Conservation (phyloP, 768 basidiomycete species). For the Phlegmacium glaucopus region DNA sequence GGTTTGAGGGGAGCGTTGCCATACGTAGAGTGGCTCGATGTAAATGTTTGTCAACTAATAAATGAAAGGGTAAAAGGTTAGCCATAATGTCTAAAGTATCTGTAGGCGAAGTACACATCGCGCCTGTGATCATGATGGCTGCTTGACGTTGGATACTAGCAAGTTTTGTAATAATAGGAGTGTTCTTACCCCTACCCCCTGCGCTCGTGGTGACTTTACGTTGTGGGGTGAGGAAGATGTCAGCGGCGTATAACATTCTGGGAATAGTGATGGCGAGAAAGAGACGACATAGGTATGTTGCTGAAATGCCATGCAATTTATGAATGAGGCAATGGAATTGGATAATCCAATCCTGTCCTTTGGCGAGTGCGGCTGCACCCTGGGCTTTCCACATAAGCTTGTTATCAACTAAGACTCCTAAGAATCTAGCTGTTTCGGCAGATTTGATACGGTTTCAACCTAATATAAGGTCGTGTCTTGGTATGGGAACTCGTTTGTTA, state of each 20-base stretch:
- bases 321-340: neutral
- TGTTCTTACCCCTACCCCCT: neutral
- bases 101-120: constrained; percentile 8
- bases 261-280: neutral
- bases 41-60: neutral
- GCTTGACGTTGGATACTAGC: constrained; percentile 10
- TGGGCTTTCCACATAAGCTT: constrained; percentile 8
- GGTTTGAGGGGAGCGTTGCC: neutral
- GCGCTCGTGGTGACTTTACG: too few relatives aligned
- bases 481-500: neutral
- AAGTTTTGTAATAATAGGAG: neutral
- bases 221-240: too few relatives aligned
- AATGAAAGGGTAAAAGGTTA: constrained; percentile 6
- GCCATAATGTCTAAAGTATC: constrained; percentile 14
- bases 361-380: neutral
- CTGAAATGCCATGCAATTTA: neutral
- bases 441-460: neutral
- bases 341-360: neutral
- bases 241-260: constrained; percentile 1
- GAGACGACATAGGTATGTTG: neutral
- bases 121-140: constrained; percentile 12
- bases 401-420: constrained; percentile 5
- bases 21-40: neutral
- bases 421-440: neutral
- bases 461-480: neutral